These are phyloP conservation scores for Lactarius tabidus DNA, from an alignment of 768 basidiomycete genomes.

Conservation along the genomic window DNA sequence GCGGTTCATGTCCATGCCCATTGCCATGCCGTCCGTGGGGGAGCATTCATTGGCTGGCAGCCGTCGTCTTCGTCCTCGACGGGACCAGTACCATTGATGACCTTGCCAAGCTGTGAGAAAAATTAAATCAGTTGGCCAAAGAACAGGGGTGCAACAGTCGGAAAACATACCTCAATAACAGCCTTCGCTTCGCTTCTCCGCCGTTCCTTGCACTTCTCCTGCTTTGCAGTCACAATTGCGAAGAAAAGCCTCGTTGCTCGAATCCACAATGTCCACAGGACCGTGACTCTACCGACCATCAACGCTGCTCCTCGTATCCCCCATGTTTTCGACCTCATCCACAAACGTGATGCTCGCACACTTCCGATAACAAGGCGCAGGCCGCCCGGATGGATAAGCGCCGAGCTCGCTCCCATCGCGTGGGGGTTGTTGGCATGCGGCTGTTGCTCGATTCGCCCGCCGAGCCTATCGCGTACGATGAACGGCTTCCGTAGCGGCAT, in stretches of 20 bases:
- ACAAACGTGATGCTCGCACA: constrained; percentile 68
- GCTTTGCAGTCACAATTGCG: constrained; percentile 29
- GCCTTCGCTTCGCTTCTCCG: constrained; percentile 80
- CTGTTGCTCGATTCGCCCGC: constrained; percentile 83
- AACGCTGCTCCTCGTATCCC: constrained; percentile 24
- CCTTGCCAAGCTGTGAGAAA: constrained; percentile 68
- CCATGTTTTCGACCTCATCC: constrained; percentile 40
- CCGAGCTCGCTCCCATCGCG: constrained; percentile 68
- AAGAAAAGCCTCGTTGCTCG: constrained; percentile 9
- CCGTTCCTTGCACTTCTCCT: constrained; percentile 60
- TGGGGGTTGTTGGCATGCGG: constrained; percentile 68
- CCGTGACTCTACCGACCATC: constrained; percentile 10
- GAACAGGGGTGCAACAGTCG: not conserved
- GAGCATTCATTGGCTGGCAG: constrained; percentile 23
- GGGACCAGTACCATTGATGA: constrained; percentile 77
- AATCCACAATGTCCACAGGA: not conserved
- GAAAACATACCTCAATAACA: constrained; percentile 69
- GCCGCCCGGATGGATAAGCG: constrained; percentile 23
- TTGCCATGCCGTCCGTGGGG: constrained; percentile 36
- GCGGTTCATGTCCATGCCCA: constrained; percentile 30
- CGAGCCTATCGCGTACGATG: constrained; percentile 56
- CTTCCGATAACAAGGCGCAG: constrained; percentile 41
- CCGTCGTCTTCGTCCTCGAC: constrained; percentile 41
- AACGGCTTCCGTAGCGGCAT: constrained; percentile 49
- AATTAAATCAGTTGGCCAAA: not conserved